These are phyloP conservation scores for Salix dunnii DNA, from an alignment of 345 rosid species.

Conservation along the genomic window DNA sequence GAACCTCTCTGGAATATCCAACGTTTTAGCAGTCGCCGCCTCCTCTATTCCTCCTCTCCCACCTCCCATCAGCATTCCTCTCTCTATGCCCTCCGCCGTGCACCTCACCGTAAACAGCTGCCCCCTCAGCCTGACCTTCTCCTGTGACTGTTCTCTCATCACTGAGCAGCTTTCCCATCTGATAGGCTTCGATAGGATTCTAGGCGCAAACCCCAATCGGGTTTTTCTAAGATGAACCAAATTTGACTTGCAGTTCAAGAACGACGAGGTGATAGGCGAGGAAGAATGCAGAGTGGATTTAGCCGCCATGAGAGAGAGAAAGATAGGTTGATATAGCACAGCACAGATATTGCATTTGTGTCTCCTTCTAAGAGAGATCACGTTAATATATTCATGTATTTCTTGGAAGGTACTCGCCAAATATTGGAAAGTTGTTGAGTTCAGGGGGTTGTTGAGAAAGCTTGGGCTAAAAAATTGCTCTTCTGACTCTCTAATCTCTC, in stretches of 20 bases:
- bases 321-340: not conserved
- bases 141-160: not conserved
- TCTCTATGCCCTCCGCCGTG: slow-evolving; percentile 32
- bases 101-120: not conserved
- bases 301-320: slow-evolving; percentile 34
- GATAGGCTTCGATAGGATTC: not conserved
- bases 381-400: too few relatives aligned
- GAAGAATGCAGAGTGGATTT: slow-evolving; percentile 27
- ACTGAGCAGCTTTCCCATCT: slow-evolving; percentile 13
- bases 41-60: slow-evolving; percentile 27
- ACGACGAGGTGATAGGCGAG: slow-evolving; percentile 12
- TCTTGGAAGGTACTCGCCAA: too few relatives aligned
- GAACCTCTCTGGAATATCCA: slow-evolving; percentile 61
- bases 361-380: slow-evolving; percentile 1
- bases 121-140: slow-evolving; percentile 8
- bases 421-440: not conserved
- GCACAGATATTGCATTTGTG: not conserved
- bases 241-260: slow-evolving; percentile 19
- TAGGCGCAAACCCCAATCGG: slow-evolving; percentile 27
- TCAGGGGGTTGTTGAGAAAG: slow-evolving; percentile 11
- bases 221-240: slow-evolving; percentile 18
- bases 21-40: slow-evolving; percentile 6
- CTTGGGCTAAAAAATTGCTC: not conserved
- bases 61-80: slow-evolving; percentile 38
- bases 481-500: too few relatives aligned